Conservation (phyloP, 2,329 filamentous ascomycete genomes). For the Pseudocercospora cruenta region DNA sequence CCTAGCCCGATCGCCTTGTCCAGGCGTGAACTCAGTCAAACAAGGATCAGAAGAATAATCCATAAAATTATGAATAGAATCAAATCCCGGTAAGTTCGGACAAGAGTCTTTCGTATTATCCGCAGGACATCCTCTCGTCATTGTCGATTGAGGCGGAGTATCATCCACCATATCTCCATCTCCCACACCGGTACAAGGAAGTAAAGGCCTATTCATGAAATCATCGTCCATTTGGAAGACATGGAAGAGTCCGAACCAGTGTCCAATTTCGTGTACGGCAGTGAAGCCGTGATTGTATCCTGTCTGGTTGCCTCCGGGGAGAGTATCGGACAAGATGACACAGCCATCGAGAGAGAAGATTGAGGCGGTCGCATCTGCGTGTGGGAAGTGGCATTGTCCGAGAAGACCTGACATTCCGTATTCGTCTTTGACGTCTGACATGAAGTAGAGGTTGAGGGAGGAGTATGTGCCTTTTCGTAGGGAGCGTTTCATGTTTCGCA, state of each 20-base stretch:
- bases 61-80: not conserved
- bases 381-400: not conserved
- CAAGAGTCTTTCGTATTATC: not conserved
- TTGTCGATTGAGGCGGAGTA: not conserved
- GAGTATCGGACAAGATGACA: not conserved
- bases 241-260: not conserved
- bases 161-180: not conserved
- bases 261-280: not conserved
- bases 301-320: not conserved
- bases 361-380: not conserved
- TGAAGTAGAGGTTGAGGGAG: not conserved
- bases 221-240: not conserved
- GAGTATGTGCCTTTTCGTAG: not conserved
- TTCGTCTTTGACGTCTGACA: not conserved
- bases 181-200: not conserved
- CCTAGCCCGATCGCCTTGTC: not conserved
- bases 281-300: not conserved
- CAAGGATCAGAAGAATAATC: not conserved
- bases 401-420: not conserved
- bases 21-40: not conserved
- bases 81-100: not conserved
- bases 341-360: not conserved
- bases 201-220: not conserved
- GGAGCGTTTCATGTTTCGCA: not conserved
- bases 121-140: not conserved